Percentiles rank a stretch among this genome's conserved stretches.
Conservation (phyloP, 164 flowering plant species). For the Kalanchoe fedtschenkoi region DNA sequence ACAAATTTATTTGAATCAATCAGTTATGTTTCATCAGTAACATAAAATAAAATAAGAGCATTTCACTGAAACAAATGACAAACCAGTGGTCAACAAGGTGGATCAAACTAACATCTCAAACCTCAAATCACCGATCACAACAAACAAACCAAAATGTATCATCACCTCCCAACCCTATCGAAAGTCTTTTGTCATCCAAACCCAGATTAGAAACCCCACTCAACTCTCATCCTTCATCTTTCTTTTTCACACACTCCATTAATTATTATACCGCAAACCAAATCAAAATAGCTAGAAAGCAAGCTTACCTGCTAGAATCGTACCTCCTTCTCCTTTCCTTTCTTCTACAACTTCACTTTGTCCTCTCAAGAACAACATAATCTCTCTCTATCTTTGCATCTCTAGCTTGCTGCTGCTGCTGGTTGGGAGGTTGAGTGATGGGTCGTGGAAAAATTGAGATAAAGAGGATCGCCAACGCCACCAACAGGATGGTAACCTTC, state of each 20-base stretch:
- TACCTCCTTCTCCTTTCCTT: not conserved
- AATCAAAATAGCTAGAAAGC: conserved; percentile 1
- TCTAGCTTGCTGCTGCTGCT: not conserved
- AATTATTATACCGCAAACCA: not conserved
- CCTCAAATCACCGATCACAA: not conserved
- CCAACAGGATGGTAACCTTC: conserved; percentile 74
- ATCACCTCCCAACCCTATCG: conserved; percentile 14
- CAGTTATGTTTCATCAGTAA: no score
- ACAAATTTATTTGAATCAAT: no score
- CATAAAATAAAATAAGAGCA: no score
- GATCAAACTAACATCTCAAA: conserved; percentile 4
- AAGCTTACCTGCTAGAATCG: not conserved
- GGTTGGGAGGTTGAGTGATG: conserved; percentile 15
- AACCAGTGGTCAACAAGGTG: conserved; percentile 24
- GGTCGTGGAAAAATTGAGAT: conserved; percentile 91
- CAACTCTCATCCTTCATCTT: not conserved
- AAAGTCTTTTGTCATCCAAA: conserved; percentile 29
- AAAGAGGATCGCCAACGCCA: conserved; percentile 73
- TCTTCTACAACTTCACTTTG: no score
- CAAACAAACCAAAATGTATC: conserved; percentile 6
- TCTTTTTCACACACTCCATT: not conserved
- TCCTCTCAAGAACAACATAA: conserved; percentile 9
- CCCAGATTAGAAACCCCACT: conserved; percentile 10
- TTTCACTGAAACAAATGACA: conserved; percentile 2
- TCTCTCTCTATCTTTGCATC: conserved; percentile 1